Conservation (phyloP, 1,284 basidiomycete genomes). For the Pholiota adiposa region DNA sequence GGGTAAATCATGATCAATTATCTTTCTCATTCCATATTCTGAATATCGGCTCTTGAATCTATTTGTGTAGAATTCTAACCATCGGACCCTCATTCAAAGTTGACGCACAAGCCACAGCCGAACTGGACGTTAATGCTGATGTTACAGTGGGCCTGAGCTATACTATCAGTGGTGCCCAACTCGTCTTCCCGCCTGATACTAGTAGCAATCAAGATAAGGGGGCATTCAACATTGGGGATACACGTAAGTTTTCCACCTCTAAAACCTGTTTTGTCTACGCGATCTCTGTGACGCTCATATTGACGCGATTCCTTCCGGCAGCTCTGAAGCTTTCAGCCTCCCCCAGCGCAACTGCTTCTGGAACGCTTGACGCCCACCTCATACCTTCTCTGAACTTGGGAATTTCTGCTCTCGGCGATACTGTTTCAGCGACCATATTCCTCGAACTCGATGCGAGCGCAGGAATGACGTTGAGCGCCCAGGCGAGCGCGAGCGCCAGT, state of each 20-base stretch:
- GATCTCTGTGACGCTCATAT: background rate
- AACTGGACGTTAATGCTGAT: slow-evolving; percentile 41
- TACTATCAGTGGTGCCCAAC: slow-evolving; percentile 38
- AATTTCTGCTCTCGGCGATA: slow-evolving; percentile 41
- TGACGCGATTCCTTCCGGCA: slow-evolving; percentile 17
- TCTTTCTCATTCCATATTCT: background rate
- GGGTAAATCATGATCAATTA: slow-evolving; percentile 28
- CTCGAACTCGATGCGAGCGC: slow-evolving; percentile 51
- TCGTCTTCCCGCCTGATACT: slow-evolving; percentile 46
- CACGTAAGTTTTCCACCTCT: slow-evolving; percentile 40
- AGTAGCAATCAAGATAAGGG: slow-evolving; percentile 26
- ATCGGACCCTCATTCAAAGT: slow-evolving; percentile 45
- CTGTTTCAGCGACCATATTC: slow-evolving; percentile 42
- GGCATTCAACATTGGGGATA: slow-evolving; percentile 38
- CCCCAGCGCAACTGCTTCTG: slow-evolving; percentile 42
- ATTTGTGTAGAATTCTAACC: slow-evolving; percentile 41
- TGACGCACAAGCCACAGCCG: slow-evolving; percentile 37
- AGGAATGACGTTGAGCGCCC: slow-evolving; percentile 38
- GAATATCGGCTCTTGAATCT: too few relatives aligned
- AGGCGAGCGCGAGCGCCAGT: slow-evolving; percentile 23
- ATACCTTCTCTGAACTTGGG: slow-evolving; percentile 53
- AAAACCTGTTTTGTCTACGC: background rate
- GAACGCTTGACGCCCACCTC: slow-evolving; percentile 48
- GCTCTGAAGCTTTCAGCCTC: slow-evolving; percentile 46
- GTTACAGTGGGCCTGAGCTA: slow-evolving; percentile 44